These are phyloP conservation scores for Thelephora aurantiotincta DNA, from an alignment of 768 basidiomycete genomes.

Conservation along the genomic window DNA sequence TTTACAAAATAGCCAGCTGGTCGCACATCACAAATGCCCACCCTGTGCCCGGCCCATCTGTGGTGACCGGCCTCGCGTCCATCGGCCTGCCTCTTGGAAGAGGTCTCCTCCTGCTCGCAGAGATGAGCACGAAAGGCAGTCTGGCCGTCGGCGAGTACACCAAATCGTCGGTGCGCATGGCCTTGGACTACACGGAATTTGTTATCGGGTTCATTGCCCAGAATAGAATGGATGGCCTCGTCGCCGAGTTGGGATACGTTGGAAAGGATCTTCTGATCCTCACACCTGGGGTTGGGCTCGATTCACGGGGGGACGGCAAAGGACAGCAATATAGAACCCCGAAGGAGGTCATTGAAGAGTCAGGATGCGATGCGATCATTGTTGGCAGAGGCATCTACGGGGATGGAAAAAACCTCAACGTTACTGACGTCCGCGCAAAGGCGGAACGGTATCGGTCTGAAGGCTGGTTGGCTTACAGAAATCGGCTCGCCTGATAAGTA, in stretches of 20 bases:
- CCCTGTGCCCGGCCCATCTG: constrained; percentile 88
- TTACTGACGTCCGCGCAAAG: constrained; percentile 41
- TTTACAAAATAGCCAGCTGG: constrained; percentile 92
- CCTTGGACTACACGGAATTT: constrained; percentile 66
- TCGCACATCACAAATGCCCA: constrained; percentile 97
- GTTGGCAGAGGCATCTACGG: constrained; percentile 94
- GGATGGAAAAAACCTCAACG: constrained; percentile 27
- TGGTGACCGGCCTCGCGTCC: constrained; percentile 78
- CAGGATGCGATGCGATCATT: constrained; percentile 92
- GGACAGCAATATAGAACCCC: constrained; percentile 96
- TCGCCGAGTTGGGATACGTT: constrained; percentile 13
- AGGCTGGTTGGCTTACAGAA: constrained; percentile 84
- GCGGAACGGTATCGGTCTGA: constrained; percentile 75
- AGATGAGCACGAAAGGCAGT: constrained; percentile 89
- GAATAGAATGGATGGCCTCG: constrained; percentile 58
- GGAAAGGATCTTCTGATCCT: constrained; percentile 68
- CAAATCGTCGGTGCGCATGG: constrained; percentile 75
- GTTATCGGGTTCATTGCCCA: constrained; percentile 97
- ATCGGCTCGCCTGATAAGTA: neutral
- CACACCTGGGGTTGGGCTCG: constrained; percentile 87
- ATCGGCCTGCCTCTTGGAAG: constrained; percentile 77
- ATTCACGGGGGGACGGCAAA: constrained; percentile 50
- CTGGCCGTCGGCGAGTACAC: constrained; percentile 80
- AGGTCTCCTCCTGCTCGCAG: constrained; percentile 82
- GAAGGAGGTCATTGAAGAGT: constrained; percentile 60